Evolutionary conservation across 1,284 basidiomycete species (phyloP).

Genomic region (Apiotrichum gamsii): DNA sequence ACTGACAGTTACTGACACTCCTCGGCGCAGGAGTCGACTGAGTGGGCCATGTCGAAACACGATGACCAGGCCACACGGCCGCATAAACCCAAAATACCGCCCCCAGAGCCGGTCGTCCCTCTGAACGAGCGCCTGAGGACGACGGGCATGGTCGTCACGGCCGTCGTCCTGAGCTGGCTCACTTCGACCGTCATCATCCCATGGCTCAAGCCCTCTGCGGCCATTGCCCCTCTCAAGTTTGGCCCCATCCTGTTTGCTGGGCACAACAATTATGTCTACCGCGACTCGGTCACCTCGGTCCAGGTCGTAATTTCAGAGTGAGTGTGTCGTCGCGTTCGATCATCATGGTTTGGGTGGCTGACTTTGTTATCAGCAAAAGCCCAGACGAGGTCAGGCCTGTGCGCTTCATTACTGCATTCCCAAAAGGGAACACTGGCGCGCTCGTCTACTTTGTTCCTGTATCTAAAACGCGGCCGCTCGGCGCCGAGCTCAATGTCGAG

Average conservation of each 20-base stretch:
- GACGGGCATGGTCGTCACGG: too few relatives aligned
- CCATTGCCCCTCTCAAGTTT: conserved; percentile 13
- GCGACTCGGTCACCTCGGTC: conserved; percentile 47
- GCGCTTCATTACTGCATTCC: conserved; percentile 49
- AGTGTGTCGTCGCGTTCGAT: too few relatives aligned
- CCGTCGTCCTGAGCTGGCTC: too few relatives aligned
- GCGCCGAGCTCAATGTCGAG: conserved; percentile 29
- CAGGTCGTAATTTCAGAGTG: conserved; percentile 46
- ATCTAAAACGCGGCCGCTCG: conserved; percentile 10
- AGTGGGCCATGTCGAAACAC: too few relatives aligned
- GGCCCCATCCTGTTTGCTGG: conserved; percentile 41
- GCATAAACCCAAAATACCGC: too few relatives aligned
- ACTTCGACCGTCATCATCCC: too few relatives aligned
- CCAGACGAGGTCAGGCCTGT: conserved; percentile 28
- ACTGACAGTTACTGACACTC: too few relatives aligned
- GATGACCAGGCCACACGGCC: too few relatives aligned
- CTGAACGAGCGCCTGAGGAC: too few relatives aligned
- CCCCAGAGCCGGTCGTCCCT: too few relatives aligned
- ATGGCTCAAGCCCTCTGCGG: too few relatives aligned
- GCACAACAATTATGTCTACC: conserved; percentile 49
- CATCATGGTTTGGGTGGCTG: not conserved
- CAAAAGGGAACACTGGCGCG: conserved; percentile 49
- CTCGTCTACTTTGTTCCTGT: conserved; percentile 46
- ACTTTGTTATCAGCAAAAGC: conserved; percentile 36
- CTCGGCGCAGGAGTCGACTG: too few relatives aligned